Conservation (phyloP, 148 eudicot species). For the Heliosperma pusillum region DNA sequence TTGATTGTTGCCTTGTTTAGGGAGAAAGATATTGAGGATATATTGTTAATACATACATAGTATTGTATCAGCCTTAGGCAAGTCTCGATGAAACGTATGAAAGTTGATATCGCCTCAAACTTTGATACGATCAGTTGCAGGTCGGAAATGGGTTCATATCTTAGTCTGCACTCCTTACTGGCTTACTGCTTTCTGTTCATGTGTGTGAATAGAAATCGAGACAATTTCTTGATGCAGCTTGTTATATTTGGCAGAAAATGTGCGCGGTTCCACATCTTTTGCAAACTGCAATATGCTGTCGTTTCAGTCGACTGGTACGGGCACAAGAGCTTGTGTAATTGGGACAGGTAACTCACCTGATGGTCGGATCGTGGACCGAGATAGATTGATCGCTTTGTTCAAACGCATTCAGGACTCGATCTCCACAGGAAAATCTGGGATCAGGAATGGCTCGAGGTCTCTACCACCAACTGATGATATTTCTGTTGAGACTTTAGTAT, state of each 20-base stretch:
- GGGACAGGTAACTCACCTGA: conserved; percentile 16
- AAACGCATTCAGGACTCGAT: conserved; percentile 48
- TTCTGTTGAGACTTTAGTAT: conserved; percentile 38
- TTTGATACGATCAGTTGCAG: neutral
- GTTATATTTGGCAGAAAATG: conserved; percentile 71
- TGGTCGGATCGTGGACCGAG: conserved; percentile 28
- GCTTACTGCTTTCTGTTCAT: too few relatives aligned
- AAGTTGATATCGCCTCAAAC: neutral
- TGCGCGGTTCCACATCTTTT: conserved; percentile 25
- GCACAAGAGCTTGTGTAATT: neutral
- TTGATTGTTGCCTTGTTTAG: too few relatives aligned
- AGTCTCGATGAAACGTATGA: too few relatives aligned
- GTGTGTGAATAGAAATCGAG: conserved; percentile 36
- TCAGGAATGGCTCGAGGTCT: conserved; percentile 23
- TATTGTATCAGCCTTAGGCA: too few relatives aligned
- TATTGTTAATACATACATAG: too few relatives aligned
- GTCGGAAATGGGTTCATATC: neutral
- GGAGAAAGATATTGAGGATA: too few relatives aligned
- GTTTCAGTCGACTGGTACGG: neutral
- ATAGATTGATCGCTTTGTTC: conserved; percentile 50
- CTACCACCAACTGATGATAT: conserved; percentile 29
- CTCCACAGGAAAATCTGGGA: conserved; percentile 31
- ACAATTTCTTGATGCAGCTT: conserved; percentile 86
- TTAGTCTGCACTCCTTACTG: too few relatives aligned
- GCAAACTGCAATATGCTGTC: conserved; percentile 18